phyloP scores from a whole-genome alignment of 768 basidiomycete species.

The Tulasnella sp. region DNA sequence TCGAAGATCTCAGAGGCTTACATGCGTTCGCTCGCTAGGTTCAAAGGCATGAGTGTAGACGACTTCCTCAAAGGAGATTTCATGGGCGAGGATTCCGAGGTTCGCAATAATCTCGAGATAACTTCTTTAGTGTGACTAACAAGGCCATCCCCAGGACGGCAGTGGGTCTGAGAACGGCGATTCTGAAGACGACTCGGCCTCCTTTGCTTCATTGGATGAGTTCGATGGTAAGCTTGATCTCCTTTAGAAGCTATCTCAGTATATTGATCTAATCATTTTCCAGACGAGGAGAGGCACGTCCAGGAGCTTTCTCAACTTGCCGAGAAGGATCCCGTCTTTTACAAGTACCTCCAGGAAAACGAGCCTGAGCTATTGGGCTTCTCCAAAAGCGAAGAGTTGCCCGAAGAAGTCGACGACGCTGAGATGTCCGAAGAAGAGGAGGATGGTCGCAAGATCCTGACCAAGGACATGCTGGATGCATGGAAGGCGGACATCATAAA shows the following conservation, averaged over 20 bases:
- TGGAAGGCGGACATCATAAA: slow-evolving; percentile 91
- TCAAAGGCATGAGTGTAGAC: slow-evolving; percentile 61
- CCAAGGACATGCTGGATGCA: slow-evolving; percentile 55
- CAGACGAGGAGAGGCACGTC: slow-evolving; percentile 73
- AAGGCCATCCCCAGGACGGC: slow-evolving; percentile 26
- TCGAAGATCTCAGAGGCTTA: background rate
- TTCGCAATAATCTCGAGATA: background rate
- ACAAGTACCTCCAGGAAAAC: slow-evolving; percentile 94
- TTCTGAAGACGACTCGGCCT: slow-evolving; percentile 48
- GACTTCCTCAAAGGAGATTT: slow-evolving; percentile 66
- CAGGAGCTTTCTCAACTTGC: slow-evolving; percentile 79
- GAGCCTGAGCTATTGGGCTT: slow-evolving; percentile 88
- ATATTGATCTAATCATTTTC: slow-evolving; percentile 8
- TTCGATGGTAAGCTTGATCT: slow-evolving; percentile 46
- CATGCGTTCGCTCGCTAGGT: slow-evolving; percentile 26
- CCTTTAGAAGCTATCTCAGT: background rate
- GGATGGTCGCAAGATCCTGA: slow-evolving; percentile 43
- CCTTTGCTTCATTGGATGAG: slow-evolving; percentile 72
- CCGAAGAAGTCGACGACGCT: slow-evolving; percentile 39
- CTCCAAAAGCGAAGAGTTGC: slow-evolving; percentile 37
- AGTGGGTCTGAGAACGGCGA: slow-evolving; percentile 28
- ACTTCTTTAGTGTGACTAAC: background rate
- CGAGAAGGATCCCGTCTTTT: slow-evolving; percentile 98
- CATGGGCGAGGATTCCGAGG: slow-evolving; percentile 44
- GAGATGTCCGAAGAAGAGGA: slow-evolving; percentile 39